Percentiles rank a stretch among this genome's conserved stretches.
These are phyloP conservation scores for Acer negundo DNA, from an alignment of 345 rosid genomes.

Conservation along the genomic window DNA sequence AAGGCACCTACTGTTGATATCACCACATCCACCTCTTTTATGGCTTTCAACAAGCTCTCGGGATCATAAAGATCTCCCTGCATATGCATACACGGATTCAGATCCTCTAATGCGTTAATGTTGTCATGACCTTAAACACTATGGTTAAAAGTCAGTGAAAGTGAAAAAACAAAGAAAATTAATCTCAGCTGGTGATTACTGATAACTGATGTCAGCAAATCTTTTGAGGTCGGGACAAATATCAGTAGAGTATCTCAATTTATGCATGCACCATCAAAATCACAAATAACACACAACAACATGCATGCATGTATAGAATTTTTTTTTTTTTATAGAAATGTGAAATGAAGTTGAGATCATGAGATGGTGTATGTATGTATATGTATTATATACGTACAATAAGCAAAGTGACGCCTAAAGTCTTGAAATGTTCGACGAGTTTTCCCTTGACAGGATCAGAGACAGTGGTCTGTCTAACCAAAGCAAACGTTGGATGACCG, in stretches of 20 bases:
- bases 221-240: too few species aligned
- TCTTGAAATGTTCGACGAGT: conserved; percentile 50
- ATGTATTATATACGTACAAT: conserved; percentile 35
- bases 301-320: neutral
- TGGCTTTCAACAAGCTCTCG: conserved; percentile 69
- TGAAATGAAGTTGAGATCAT: neutral
- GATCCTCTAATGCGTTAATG: too few species aligned
- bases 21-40: conserved; percentile 80
- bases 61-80: conserved; percentile 69
- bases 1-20: conserved; percentile 57
- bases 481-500: conserved; percentile 61
- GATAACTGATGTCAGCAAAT: too few species aligned
- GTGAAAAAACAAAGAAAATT: too few species aligned
- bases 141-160: too few species aligned
- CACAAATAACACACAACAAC: neutral
- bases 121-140: too few species aligned
- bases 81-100: neutral
- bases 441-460: conserved; percentile 61
- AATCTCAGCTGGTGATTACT: too few species aligned
- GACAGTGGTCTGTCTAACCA: conserved; percentile 54
- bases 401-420: conserved; percentile 55
- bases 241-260: too few species aligned
- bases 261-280: neutral
- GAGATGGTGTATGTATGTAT: too few species aligned
- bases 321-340: neutral